Evolutionary conservation across 1,284 basidiomycete species (phyloP).

Genomic region (Ustilago curta): DNA sequence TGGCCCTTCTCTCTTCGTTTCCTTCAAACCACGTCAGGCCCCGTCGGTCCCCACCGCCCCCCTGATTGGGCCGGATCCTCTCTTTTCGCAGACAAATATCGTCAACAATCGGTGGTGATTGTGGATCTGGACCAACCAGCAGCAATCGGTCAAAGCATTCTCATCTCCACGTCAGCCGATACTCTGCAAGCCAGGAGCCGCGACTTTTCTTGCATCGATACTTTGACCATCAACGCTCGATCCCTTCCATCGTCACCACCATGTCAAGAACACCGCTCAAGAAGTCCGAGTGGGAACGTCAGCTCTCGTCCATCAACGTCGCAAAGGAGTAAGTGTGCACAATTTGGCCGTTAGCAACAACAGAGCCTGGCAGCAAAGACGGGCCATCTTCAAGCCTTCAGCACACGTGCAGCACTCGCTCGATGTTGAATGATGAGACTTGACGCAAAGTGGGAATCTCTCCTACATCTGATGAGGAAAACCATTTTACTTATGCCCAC

Average conservation of each 20-base stretch:
- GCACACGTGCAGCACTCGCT: conserved; percentile 8
- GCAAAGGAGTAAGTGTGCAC: conserved; percentile 72
- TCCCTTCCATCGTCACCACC: background rate
- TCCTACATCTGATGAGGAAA: conserved; percentile 73
- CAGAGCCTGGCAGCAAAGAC: background rate
- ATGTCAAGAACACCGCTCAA: conserved; percentile 48
- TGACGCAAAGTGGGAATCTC: conserved; percentile 75
- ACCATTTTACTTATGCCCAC: conserved; percentile 71
- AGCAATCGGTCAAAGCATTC: background rate
- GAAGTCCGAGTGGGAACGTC: conserved; percentile 71
- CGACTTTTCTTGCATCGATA: background rate
- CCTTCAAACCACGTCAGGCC: conserved; percentile 9
- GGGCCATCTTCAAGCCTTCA: background rate
- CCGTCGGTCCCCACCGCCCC: conserved; percentile 21
- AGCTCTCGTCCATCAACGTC: conserved; percentile 71
- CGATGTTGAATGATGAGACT: conserved; percentile 71
- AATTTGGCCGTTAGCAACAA: conserved; percentile 16
- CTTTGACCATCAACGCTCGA: background rate
- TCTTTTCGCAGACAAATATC: background rate
- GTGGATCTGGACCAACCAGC: background rate
- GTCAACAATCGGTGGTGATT: background rate
- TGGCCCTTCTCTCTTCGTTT: background rate
- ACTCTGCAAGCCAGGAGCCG: conserved; percentile 5
- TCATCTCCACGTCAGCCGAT: background rate
- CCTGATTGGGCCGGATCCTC: conserved; percentile 29